Evolutionary conservation across 768 basidiomycete genomes (phyloP), one percentile per base, ranked within the genome.

Genomic region (Termitomyces sp.): DNA sequence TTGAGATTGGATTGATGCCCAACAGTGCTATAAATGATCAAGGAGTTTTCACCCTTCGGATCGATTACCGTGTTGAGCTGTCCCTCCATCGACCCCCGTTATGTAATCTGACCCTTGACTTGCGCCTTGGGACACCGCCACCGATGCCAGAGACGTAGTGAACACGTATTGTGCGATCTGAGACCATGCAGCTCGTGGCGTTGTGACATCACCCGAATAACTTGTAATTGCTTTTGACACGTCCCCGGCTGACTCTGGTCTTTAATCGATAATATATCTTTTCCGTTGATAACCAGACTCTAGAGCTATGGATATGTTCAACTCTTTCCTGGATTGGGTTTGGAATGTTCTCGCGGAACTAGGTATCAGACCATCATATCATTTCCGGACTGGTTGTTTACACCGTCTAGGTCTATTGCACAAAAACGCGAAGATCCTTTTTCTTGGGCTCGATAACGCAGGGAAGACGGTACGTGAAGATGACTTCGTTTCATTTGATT

Each of bases 391-490:
- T 24, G 36, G 26, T 33, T 14, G 16, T n/a, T 24, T 41, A 46
- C 11, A 13, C 11, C 14, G 18, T n/a, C 40, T 62, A 95, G 94
- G 94, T 63, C 80, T 96, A 65, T 67, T 87, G 75, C 91, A 94
- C 80, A 97, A 99, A 89, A 97, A 97, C 71, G 97, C 97, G 62
- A 99, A 98, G 83, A 97, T 99, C 70, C 84, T 99, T 62, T 99
- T 99, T 85, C 84, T 99, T 52, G 97, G 97, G 60, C 83, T 98
- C 55, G 96, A 98, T 72, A 99, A 98, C 78, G 97, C 97, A 52
- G 96, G 97, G 70, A 99, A 98, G 84, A 98, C 97, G 59, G 96
- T 97, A 62, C 58, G 88, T 68, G 10, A 22, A 59, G 40, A 3
- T 1, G 11, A 2, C 57, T 28, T 18, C 36, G 20, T 41, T 38